Evolutionary conservation across 257 asterid genomes (phyloP), one percentile per base, ranked within the genome.

Genomic region (Paulownia fortunei): DNA sequence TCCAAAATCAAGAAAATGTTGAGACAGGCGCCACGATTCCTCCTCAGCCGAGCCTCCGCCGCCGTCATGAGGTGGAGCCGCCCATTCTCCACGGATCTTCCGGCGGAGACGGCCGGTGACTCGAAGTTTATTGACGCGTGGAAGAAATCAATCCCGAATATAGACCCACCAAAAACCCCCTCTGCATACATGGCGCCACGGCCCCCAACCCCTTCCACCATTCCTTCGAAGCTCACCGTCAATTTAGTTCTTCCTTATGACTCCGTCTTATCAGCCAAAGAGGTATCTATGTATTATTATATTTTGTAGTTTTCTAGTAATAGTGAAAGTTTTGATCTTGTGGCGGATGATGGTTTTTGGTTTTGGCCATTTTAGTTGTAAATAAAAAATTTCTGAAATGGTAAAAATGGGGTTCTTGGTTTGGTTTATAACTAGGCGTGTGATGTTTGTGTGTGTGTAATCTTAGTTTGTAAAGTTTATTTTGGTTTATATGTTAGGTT

Each of bases 141-240:
- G 97, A 88, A 80, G 87, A 88, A 92, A 80, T 24, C 52, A 69
- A 76, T 84, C 68, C 94, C 97, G 1, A 87, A 42, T 51, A 72
- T 90, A 15, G 98, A 92, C 6, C 92, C 97, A 21, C 98, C 97
- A 2, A 86, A 86, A 76, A 91, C 92, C 32, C 92, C 92, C 3
- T 80, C 87, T 37, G 81, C 96, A 0, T 91, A 79, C 82, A 92
- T 91, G 96, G 12, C 62, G 0, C 85, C 94, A 26, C 94, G 97
- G 21, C 96, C 93, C 10, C 90, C 92, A 3, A 82, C 85, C 9
- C 97, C 96, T 1, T 75, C 90, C 51, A 81, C 93, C 9, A 88
- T 93, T 51, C 97, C 97, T 8, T 79, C 97, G 0, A 93, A 93
- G 82, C 97, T 91, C 86, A 93, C 97, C 9, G 87, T 93, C 87